Evolutionary conservation across 495 filamentous ascomycete species (phyloP).

Genomic region (Neurospora africana): DNA sequence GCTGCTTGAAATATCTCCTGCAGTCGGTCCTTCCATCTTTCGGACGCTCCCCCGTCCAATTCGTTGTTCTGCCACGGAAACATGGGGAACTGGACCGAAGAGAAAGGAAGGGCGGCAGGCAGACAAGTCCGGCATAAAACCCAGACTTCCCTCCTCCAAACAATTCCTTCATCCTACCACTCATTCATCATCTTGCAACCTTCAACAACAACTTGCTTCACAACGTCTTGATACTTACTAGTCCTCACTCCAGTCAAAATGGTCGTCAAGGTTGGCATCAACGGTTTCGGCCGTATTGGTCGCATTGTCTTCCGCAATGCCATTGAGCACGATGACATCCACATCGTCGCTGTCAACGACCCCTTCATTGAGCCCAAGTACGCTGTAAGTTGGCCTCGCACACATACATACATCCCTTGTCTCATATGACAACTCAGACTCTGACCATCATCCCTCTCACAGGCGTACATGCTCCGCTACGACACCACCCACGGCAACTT

Average conservation of each 20-base stretch:
- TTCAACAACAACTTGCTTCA: not conserved
- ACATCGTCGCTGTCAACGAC: conserved; percentile 95
- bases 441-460: conserved; percentile 13
- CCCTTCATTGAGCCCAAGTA: conserved; percentile 98
- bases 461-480: conserved; percentile 99
- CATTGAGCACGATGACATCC: conserved; percentile 70
- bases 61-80: not conserved
- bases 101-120: not conserved
- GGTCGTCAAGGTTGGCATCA: conserved; percentile 77
- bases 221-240: not conserved
- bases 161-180: not conserved
- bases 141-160: not conserved
- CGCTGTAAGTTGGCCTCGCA: conserved; percentile 59
- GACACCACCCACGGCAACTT: conserved; percentile 94
- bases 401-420: not conserved
- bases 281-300: conserved; percentile 99
- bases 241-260: conserved; percentile 23
- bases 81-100: not conserved
- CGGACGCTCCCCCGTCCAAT: not conserved
- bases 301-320: conserved; percentile 77
- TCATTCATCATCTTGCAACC: not conserved
- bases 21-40: not conserved
- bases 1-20: not conserved
- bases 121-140: not conserved
- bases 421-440: not conserved